Base-by-base conservation (phyloP, 768 basidiomycete genomes). In the Lactifluus echinatus region DNA sequence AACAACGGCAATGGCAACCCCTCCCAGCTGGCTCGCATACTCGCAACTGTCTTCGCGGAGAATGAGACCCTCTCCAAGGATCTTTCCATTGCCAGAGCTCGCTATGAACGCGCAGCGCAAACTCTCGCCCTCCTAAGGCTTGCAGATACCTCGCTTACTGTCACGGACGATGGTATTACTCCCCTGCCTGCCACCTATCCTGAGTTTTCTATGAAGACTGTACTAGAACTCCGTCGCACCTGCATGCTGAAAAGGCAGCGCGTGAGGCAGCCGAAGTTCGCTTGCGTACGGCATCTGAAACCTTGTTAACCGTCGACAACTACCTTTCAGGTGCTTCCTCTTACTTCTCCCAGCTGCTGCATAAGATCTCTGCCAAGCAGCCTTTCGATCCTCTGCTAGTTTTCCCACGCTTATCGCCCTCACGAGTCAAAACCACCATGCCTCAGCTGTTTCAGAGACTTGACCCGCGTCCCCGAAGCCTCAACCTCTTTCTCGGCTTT, bases 401-500 rank as follows among this genome's bases (percentile, higher is more conserved):
- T 4, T 57, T 49, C 36, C 62, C 48, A 33, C 48, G n/a, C 62
- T 14, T 50, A 26, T 5, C 55, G 48, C 37, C 33, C 59, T 40
- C 51, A 45, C 43, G 53, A 45, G 10, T 14, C 42, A 46, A n/a
- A 42, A 10, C 21, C 31, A 3, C n/a, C 59, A 53, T 29, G 47
- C 46, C 34, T 40, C 59, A n/a, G 48, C 47, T 21, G 21, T 63
- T 29, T 60, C 71, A 33, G 67, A 69, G 53, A 54, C 63, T 1
- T 63, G 70, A 59, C 65, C 65, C 17, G 75, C 65, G 53, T 71
- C 73, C 8, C 62, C 72, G 4, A 72, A 75, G 0, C 76, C 76
- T 0, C 74, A 78, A 0, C 72, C 69, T 23, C 71, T n/a, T n/a
- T n/a, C 75, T n/a, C 52, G 57, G 71, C 19, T 68, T 70, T 50